Evolutionary conservation across 345 rosid species (phyloP).

Genomic region (Lumnitzera littorea): DNA sequence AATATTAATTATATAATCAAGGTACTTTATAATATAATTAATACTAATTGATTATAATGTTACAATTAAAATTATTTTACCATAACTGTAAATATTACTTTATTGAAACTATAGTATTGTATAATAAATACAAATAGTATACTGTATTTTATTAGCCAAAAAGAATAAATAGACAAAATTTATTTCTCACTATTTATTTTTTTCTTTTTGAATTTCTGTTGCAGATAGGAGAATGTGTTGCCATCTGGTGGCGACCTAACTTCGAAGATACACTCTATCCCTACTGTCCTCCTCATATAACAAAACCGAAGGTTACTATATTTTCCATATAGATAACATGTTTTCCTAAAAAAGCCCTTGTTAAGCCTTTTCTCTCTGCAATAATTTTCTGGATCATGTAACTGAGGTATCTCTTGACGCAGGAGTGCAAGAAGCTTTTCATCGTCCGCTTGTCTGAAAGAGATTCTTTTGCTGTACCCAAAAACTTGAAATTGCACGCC

Average conservation of each 20-base stretch:
- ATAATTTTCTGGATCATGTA: not conserved
- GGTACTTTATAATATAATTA: too few species aligned
- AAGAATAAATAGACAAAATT: too few species aligned
- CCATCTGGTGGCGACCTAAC: slow-evolving; percentile 99
- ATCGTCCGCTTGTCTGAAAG: slow-evolving; percentile 90
- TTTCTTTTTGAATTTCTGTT: slow-evolving; percentile 1
- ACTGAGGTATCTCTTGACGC: slow-evolving; percentile 15
- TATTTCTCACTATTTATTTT: not conserved
- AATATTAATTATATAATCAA: too few species aligned
- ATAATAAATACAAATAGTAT: too few species aligned
- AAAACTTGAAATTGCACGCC: slow-evolving; percentile 92
- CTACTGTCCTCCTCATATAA: slow-evolving; percentile 93
- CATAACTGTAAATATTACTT: too few species aligned
- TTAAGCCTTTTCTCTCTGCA: too few species aligned
- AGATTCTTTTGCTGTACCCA: slow-evolving; percentile 95
- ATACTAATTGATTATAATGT: too few species aligned
- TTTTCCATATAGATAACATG: too few species aligned
- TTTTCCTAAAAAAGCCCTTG: too few species aligned
- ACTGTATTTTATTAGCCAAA: too few species aligned
- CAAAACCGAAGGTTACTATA: slow-evolving; percentile 75
- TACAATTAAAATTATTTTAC: too few species aligned
- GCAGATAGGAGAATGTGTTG: slow-evolving; percentile 96
- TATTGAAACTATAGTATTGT: too few species aligned
- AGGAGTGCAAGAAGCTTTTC: slow-evolving; percentile 98
- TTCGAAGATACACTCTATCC: slow-evolving; percentile 96